Base-by-base conservation (phyloP, 352 stramenopile species). In the Globisporangium nodosum region DNA sequence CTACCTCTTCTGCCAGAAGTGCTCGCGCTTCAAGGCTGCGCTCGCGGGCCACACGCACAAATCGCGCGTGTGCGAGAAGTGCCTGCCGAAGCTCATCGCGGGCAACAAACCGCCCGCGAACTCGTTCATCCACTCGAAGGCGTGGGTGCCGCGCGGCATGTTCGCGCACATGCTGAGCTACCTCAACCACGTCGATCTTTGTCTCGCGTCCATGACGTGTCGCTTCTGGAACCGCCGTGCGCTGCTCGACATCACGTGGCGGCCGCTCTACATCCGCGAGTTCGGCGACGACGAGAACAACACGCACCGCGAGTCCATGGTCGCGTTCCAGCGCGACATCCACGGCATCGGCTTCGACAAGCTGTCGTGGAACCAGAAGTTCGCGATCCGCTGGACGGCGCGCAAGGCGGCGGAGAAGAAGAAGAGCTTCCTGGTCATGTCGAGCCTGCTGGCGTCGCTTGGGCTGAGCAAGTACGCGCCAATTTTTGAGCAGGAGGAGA, bases 111-210 rank as follows among this genome's bases (percentile, higher is more conserved):
- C 78, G 35, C 83, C 85, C 0, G 76, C 86, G 58, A 94, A 94
- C 56, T 87, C 81, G 54, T 94, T 94, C 54, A 89, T 94, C 61
- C 81, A 92, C 64, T 82, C 83, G 43, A 92, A 92, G 63, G 85
- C 81, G 5, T 94, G 84, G 81, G 85, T 93, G 37, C 83, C 85
- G 33, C 77, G 85, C 18, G 85, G 85, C 42, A 81, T 94, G 27
- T 94, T 94, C 66, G 80, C 85, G 42, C 81, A 91, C 63, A 94
- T 94, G 85, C 66, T 93, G 45, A 86, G 85, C 55, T 94, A 90
- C 50, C 55, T 94, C 51, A 92, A 94, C 70, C 84, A 93, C 68
- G 85, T 93, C 33, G 85, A 94, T 48, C 56, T 94, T 42, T 89
- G 78, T 57, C 60, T 94, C 27, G 85, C 85, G 46, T 90, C 81